A percentile compares a stretch with the other conserved stretches of the same genome.
Evolutionary conservation across 768 basidiomycete genomes (phyloP).

Genomic region (Pleurotus tuoliensis): DNA sequence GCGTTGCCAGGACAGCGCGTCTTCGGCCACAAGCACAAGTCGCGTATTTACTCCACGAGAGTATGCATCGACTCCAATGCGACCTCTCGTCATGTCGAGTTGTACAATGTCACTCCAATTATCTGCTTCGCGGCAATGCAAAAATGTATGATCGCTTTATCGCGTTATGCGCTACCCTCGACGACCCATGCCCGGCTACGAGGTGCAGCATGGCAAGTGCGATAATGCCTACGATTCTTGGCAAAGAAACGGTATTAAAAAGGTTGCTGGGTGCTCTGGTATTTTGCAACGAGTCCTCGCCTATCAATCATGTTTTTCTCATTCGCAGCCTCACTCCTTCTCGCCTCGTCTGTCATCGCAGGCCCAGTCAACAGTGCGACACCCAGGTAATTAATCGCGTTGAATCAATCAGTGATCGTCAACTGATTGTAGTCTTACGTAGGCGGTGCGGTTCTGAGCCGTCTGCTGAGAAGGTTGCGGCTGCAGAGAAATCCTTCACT

Average conservation of each 20-base stretch:
- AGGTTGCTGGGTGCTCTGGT: background rate
- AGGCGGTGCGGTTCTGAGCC: constrained; percentile 37
- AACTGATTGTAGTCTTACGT: constrained; percentile 2
- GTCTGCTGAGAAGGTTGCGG: constrained; percentile 28
- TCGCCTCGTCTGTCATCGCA: constrained; percentile 23
- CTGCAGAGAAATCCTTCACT: constrained; percentile 37
- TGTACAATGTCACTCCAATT: background rate
- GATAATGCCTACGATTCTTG: background rate
- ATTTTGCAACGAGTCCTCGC: background rate
- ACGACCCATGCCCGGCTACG: background rate
- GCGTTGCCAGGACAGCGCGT: background rate
- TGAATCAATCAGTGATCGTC: constrained; percentile 8
- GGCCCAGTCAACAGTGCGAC: constrained; percentile 16
- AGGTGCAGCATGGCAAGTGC: background rate
- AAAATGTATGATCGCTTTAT: background rate
- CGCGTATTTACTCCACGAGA: background rate
- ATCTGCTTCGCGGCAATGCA: background rate
- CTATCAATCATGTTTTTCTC: background rate
- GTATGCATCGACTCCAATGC: constrained; percentile 3
- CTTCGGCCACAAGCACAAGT: background rate
- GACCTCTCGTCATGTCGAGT: background rate
- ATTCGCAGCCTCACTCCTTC: constrained; percentile 18
- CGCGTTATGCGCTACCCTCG: background rate
- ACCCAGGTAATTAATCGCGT: constrained; percentile 12
- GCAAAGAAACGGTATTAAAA: constrained; percentile 2